Percentiles rank a stretch among this genome's conserved stretches.
Evolutionary conservation across 2,329 filamentous ascomycete genomes (phyloP).

Genomic region (Nigrospora sphaerica): DNA sequence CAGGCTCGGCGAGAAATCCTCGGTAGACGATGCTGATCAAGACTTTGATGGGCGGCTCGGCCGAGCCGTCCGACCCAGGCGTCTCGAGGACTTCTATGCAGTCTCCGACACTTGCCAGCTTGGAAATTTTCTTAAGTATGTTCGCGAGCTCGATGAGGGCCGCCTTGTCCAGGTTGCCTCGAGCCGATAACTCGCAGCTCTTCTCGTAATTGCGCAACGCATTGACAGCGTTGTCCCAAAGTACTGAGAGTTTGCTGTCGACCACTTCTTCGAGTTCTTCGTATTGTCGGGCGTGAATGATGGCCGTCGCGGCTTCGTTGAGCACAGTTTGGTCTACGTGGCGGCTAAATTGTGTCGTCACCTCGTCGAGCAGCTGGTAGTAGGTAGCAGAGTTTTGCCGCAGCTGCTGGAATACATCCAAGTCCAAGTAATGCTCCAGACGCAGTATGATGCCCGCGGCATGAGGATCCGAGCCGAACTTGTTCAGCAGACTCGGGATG

Average conservation of each 20-base stretch:
- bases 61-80: slow-evolving; percentile 40
- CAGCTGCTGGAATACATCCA: slow-evolving; percentile 82
- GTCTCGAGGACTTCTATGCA: slow-evolving; percentile 70
- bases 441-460: slow-evolving; percentile 81
- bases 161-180: slow-evolving; percentile 60
- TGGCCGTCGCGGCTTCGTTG: slow-evolving; percentile 71
- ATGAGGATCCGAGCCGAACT: slow-evolving; percentile 83
- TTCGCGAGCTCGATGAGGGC: slow-evolving; percentile 66
- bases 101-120: slow-evolving; percentile 72
- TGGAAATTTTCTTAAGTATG: slow-evolving; percentile 70
- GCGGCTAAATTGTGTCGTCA: slow-evolving; percentile 89
- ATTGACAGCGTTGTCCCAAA: slow-evolving; percentile 82
- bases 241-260: slow-evolving; percentile 67
- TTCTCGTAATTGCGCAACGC: slow-evolving; percentile 65
- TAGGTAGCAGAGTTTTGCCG: slow-evolving; percentile 81
- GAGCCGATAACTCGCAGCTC: slow-evolving; percentile 62
- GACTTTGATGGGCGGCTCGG: slow-evolving; percentile 54
- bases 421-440: slow-evolving; percentile 77
- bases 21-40: slow-evolving; percentile 68
- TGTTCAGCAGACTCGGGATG: slow-evolving; percentile 82
- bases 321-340: slow-evolving; percentile 84
- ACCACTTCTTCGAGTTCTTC: slow-evolving; percentile 85
- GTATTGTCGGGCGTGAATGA: slow-evolving; percentile 78
- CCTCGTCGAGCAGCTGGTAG: slow-evolving; percentile 76
- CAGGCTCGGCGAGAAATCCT: slow-evolving; percentile 60